Conservation (phyloP, 2,329 filamentous ascomycete genomes). For the Alternaria sp. region DNA sequence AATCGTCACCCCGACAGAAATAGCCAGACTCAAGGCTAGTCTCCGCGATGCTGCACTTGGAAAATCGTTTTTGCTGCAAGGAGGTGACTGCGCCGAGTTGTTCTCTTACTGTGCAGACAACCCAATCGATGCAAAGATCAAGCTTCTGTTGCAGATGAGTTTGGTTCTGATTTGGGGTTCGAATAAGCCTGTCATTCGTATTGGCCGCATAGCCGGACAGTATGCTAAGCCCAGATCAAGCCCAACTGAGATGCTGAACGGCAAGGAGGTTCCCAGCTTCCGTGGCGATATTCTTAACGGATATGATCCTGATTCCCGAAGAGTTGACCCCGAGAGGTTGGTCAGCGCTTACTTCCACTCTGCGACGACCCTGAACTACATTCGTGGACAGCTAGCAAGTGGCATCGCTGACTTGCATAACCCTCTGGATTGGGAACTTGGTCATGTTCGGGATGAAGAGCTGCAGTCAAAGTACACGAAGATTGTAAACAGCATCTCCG, state of each 20-base stretch:
- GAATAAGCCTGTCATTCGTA: conserved; percentile 85
- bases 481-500: conserved; percentile 86
- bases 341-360: conserved; percentile 96
- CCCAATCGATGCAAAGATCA: conserved; percentile 95
- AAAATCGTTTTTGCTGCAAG: conserved; percentile 92
- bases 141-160: conserved; percentile 96
- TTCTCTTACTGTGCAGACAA: conserved; percentile 94
- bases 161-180: conserved; percentile 91
- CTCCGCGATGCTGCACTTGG: conserved; percentile 88
- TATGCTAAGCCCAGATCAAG: conserved; percentile 96
- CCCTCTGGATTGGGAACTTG: conserved; percentile 92
- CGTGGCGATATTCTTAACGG: conserved; percentile 96
- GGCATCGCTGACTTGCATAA: conserved; percentile 94
- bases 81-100: conserved; percentile 95
- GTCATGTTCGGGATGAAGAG: conserved; percentile 84
- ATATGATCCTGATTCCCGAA: conserved; percentile 76
- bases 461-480: conserved; percentile 86
- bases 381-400: conserved; percentile 81
- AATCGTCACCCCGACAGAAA: conserved; percentile 81
- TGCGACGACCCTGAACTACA: conserved; percentile 91
- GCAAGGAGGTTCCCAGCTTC: conserved; percentile 86
- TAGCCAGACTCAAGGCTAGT: conserved; percentile 78
- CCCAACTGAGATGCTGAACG: conserved; percentile 82
- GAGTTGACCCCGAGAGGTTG: conserved; percentile 82
- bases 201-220: conserved; percentile 96